phyloP scores from a whole-genome alignment of 2,329 filamentous ascomycete species.

The Aspergillus pseudotamarii region DNA sequence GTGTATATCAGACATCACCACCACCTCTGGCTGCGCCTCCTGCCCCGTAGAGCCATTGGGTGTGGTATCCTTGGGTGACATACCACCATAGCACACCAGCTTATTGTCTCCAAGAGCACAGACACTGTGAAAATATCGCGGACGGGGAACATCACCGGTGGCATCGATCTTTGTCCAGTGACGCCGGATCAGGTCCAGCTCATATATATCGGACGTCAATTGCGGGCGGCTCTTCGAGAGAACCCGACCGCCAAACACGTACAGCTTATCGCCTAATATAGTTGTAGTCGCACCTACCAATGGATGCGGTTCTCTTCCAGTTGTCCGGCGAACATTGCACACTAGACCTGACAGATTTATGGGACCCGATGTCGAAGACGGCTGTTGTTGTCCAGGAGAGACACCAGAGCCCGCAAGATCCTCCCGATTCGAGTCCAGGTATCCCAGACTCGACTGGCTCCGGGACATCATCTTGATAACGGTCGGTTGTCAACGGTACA shows the following conservation, averaged over 20 bases:
- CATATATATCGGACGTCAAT: slow-evolving; percentile 87
- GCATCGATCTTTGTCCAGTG: slow-evolving; percentile 93
- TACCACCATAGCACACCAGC: slow-evolving; percentile 95
- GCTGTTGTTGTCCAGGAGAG: slow-evolving; percentile 34
- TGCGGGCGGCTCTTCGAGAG: slow-evolving; percentile 82
- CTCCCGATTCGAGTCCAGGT: slow-evolving; percentile 35
- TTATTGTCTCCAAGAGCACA: slow-evolving; percentile 93
- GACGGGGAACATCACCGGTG: slow-evolving; percentile 80
- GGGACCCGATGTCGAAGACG: slow-evolving; percentile 44
- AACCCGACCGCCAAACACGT: slow-evolving; percentile 91
- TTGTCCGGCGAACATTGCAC: slow-evolving; percentile 76
- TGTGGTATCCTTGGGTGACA: slow-evolving; percentile 69
- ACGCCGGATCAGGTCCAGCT: slow-evolving; percentile 84
- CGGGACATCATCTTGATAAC: slow-evolving; percentile 38
- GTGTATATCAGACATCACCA: slow-evolving; percentile 97
- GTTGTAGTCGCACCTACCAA: slow-evolving; percentile 95
- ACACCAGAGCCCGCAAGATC: slow-evolving; percentile 32
- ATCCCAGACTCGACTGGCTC: slow-evolving; percentile 44
- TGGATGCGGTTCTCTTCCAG: slow-evolving; percentile 85
- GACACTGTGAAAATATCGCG: slow-evolving; percentile 95
- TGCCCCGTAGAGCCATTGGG: slow-evolving; percentile 41
- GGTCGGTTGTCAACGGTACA: slow-evolving; percentile 9
- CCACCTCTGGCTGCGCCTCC: slow-evolving; percentile 80
- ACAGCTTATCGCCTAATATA: slow-evolving; percentile 90
- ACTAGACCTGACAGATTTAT: slow-evolving; percentile 67